Conservation (phyloP, 441 rosid genomes). For the Pelargonium cotyledonis region DNA sequence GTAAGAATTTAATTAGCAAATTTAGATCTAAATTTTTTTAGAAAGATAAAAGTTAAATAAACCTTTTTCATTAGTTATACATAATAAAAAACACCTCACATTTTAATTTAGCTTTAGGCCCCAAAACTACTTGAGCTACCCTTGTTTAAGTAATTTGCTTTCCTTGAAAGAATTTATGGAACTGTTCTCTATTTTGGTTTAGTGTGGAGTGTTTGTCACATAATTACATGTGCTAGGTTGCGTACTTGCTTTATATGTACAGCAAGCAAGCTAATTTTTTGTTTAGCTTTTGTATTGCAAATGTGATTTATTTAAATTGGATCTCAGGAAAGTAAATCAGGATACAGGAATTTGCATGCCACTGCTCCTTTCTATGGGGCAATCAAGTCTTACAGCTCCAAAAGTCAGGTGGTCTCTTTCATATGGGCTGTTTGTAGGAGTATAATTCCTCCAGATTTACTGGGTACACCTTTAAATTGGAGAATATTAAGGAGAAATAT, state of each 20-base stretch:
- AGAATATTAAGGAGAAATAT: constrained; percentile 62
- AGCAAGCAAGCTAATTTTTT: background rate
- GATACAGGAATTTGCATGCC: constrained; percentile 14
- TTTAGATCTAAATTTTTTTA: background rate
- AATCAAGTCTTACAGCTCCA: constrained; percentile 45
- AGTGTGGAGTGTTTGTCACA: background rate
- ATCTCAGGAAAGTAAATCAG: constrained; percentile 32
- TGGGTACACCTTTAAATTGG: constrained; percentile 64
- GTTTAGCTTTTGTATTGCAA: constrained; percentile 5
- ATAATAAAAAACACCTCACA: background rate
- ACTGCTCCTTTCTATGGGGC: constrained; percentile 28
- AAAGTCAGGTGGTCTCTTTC: constrained; percentile 68
- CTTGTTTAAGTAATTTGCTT: background rate
- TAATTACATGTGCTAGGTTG: background rate
- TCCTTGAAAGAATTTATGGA: background rate
- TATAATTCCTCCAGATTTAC: constrained; percentile 62
- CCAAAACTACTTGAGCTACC: background rate
- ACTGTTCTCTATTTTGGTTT: background rate
- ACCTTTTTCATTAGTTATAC: background rate
- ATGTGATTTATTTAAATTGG: background rate
- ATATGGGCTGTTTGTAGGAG: constrained; percentile 77
- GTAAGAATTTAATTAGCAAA: background rate
- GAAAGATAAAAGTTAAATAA: background rate
- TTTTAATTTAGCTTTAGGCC: background rate
- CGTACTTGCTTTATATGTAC: background rate